Evolutionary conservation across 495 filamentous ascomycete genomes (phyloP).

Genomic region (Penicillium mononematosum): DNA sequence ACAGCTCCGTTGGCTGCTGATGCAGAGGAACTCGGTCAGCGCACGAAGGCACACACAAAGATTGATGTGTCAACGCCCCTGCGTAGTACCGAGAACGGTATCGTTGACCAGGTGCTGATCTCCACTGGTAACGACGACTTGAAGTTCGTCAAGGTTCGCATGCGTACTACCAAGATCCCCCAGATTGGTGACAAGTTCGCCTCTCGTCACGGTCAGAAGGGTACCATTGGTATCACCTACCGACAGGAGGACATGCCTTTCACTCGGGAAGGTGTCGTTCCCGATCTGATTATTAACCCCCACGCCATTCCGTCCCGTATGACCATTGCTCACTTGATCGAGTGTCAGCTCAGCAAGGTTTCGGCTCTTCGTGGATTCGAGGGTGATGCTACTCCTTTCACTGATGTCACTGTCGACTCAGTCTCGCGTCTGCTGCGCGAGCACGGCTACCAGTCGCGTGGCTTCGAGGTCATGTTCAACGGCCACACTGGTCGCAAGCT

Average conservation of each 20-base stretch:
- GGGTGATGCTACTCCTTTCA: constrained; percentile 97
- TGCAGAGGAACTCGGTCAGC: constrained; percentile 88
- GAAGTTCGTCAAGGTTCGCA: constrained; percentile 93
- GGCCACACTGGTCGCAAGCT: constrained; percentile 94
- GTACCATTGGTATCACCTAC: constrained; percentile 97
- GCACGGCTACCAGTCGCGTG: constrained; percentile 92
- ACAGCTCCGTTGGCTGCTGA: constrained; percentile 91
- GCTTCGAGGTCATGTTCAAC: constrained; percentile 98
- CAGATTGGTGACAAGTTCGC: constrained; percentile 99
- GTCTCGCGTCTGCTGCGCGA: constrained; percentile 88
- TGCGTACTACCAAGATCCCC: constrained; percentile 94
- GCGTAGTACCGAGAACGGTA: constrained; percentile 92
- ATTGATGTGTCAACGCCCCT: constrained; percentile 93
- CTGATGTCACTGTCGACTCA: constrained; percentile 91
- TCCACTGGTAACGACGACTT: constrained; percentile 83
- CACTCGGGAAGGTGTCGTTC: constrained; percentile 83
- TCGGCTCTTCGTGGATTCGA: constrained; percentile 85
- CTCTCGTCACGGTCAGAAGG: constrained; percentile 98
- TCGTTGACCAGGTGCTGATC: constrained; percentile 88
- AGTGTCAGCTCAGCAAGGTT: constrained; percentile 96
- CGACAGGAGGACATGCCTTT: constrained; percentile 99
- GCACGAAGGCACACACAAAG: constrained; percentile 85
- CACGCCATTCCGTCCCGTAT: constrained; percentile 99
- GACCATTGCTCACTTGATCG: constrained; percentile 99
- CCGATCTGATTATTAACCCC: constrained; percentile 98